Conservation (phyloP, 345 rosid genomes). For the Syzygium aromaticum region DNA sequence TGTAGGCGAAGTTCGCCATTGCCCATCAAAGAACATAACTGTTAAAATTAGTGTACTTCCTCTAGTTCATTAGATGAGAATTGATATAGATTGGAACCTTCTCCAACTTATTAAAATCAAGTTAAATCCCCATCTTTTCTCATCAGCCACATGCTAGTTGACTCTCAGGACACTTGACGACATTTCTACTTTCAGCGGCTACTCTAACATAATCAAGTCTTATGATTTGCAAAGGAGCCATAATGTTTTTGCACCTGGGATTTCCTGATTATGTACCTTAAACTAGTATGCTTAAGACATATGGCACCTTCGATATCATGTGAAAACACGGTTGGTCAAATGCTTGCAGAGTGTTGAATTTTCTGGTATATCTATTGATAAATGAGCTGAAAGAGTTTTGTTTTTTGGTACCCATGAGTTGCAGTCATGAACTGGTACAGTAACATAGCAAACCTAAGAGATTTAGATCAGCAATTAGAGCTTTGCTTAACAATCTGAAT, state of each 20-base stretch:
- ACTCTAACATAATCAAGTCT: neutral
- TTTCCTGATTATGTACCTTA: neutral
- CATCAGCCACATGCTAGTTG: neutral
- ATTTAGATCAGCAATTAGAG: neutral
- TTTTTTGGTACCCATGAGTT: neutral
- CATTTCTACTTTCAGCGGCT: neutral
- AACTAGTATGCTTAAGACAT: neutral
- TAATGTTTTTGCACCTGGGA: neutral
- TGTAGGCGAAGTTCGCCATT: neutral
- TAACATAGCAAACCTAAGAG: neutral
- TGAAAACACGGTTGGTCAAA: neutral
- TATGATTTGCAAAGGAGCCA: neutral
- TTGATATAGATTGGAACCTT: neutral
- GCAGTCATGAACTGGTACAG: neutral
- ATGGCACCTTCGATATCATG: neutral
- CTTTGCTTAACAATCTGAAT: neutral
- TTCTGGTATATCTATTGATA: neutral
- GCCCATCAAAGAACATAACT: neutral
- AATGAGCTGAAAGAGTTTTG: neutral
- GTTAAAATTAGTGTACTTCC: neutral
- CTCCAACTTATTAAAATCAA: neutral
- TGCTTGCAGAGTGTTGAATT: neutral
- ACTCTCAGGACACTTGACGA: neutral
- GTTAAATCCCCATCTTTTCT: neutral
- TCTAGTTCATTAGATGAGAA: neutral